Base-by-base conservation (phyloP, 148 eudicot species). In the Chenopodium formosanum region DNA sequence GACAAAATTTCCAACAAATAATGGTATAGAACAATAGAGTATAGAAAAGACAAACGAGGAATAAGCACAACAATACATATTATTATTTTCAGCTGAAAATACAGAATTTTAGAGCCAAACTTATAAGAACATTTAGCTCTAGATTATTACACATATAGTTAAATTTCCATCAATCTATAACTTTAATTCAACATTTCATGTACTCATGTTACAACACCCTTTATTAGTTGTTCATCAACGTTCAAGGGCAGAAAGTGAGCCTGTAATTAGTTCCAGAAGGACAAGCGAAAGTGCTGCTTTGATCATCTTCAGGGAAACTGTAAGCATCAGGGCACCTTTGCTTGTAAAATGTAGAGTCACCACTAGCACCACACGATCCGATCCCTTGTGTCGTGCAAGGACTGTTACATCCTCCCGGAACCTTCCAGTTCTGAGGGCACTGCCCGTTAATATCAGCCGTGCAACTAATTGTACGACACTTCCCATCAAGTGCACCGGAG, bases 321-420 rank as follows among this genome's bases (percentile, higher is more conserved):
- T 87, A 87, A 68, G 89, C 85, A 70, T 85, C 82, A 1, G 86
- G 88, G 73, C 89, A 85, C 78, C 73, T 70, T 0, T 64, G 47
- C 81, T 87, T 87, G 68, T 85, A 87, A 27, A 83, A 85, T 40
- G 77, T 68, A 0, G 89, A 87, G 48, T 31, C 77, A 2, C 11
- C 47, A 7, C 81, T 82, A 0, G 85, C 85, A 17, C 82, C 80
- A 70, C 89, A 87, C 0, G 79, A 47, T 31, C 87, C 89, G 31
- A 73, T 78, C 1, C 20, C 52, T 0, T 80, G 25, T 20, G 76
- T 81, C 32, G 89, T 85, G 58, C 92, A 91, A 0, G 92, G 89
- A 31, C 83, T 87, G 32, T 87, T 81, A n/a, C 94, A 91, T 16
- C 92, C 94, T 2, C 89, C 89, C 0, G 82, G 64, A 0, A 83